Percentiles rank a stretch among this genome's conserved stretches.
phyloP scores from a whole-genome alignment of 2,329 filamentous ascomycete species.

The Biscogniauxia mediterranea region DNA sequence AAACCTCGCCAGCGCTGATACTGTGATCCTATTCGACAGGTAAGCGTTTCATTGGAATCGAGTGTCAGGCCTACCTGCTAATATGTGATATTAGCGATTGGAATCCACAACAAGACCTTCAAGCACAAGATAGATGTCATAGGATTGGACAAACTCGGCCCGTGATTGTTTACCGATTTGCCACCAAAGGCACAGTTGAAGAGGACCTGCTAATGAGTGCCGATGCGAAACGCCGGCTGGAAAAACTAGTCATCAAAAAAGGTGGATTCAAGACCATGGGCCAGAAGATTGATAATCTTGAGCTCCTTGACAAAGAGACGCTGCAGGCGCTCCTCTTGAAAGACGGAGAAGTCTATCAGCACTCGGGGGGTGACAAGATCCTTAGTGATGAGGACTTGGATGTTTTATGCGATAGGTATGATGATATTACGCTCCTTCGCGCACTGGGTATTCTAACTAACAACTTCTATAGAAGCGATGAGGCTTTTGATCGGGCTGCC shows the following conservation, averaged over 20 bases:
- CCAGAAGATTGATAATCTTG: constrained; percentile 55
- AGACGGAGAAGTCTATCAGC: constrained; percentile 67
- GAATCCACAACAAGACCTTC: constrained; percentile 96
- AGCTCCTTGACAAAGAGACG: constrained; percentile 58
- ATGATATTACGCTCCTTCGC: neutral
- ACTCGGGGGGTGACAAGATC: constrained; percentile 61
- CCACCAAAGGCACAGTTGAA: constrained; percentile 90
- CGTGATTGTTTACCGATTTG: constrained; percentile 89
- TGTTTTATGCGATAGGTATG: constrained; percentile 70
- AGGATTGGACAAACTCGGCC: constrained; percentile 91
- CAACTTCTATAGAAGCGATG: constrained; percentile 45
- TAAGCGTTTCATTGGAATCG: constrained; percentile 9
- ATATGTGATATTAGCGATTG: constrained; percentile 56
- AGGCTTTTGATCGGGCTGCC: constrained; percentile 68
- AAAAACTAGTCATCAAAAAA: constrained; percentile 95
- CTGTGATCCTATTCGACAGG: constrained; percentile 85
- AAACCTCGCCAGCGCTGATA: constrained; percentile 88
- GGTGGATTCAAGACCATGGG: constrained; percentile 74
- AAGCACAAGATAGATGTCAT: constrained; percentile 93
- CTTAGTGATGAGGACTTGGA: constrained; percentile 74
- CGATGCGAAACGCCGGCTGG: constrained; percentile 85
- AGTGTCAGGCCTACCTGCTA: constrained; percentile 3
- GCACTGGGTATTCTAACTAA: constrained; percentile 10
- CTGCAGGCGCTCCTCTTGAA: constrained; percentile 63
- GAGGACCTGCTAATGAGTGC: constrained; percentile 83